Evolutionary conservation across 495 filamentous ascomycete species (phyloP).

Genomic region (Wilcoxina mikolae): DNA sequence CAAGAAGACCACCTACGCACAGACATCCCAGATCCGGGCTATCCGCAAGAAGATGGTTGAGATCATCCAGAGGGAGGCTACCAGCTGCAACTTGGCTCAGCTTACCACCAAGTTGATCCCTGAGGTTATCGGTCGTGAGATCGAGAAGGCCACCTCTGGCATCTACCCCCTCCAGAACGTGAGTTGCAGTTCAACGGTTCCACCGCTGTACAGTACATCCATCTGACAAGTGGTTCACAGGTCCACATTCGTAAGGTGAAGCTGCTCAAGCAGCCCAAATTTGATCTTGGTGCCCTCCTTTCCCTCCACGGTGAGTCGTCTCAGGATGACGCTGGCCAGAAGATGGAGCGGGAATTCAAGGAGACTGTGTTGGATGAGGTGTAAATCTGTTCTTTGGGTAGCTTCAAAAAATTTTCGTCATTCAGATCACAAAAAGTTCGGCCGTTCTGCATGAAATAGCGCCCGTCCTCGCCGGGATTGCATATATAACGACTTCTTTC

Average conservation of each 20-base stretch:
- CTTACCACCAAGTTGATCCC: constrained; percentile 95
- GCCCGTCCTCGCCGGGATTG: constrained; percentile 15
- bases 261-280: constrained; percentile 94
- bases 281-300: constrained; percentile 91
- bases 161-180: constrained; percentile 99
- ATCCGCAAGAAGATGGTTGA: constrained; percentile 99
- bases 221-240: constrained; percentile 36
- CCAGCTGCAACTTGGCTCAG: constrained; percentile 83
- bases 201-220: background rate
- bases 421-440: constrained; percentile 2
- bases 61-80: constrained; percentile 92
- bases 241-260: constrained; percentile 99
- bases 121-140: constrained; percentile 97
- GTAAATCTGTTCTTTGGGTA: constrained; percentile 40
- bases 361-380: constrained; percentile 85
- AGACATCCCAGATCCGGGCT: constrained; percentile 83
- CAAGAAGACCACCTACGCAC: constrained; percentile 98
- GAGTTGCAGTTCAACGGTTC: constrained; percentile 30
- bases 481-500: constrained; percentile 36
- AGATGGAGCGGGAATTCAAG: constrained; percentile 99
- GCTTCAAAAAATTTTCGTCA: constrained; percentile 8
- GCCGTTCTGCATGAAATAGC: background rate
- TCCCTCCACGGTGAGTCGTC: constrained; percentile 91
- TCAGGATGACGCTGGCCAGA: constrained; percentile 91
- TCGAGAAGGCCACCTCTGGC: constrained; percentile 97